Evolutionary conservation across 495 filamentous ascomycete species (phyloP), one percentile per base, ranked within the genome.

Genomic region (Filosporella fistucella): DNA sequence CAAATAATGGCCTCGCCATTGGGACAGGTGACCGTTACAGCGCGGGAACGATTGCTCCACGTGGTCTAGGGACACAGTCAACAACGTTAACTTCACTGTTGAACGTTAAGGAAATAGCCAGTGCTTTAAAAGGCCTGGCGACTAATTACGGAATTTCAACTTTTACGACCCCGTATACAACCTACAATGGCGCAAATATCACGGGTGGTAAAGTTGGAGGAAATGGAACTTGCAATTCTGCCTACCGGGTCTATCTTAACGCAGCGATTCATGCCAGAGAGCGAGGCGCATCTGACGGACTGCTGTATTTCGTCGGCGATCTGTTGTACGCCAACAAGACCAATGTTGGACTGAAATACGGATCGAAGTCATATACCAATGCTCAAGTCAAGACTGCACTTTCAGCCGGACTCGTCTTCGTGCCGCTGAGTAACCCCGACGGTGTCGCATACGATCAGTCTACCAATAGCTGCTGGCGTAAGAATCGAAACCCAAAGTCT

Each of bases 381-480:
- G 53, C 57, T 3, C 55, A 71, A 33, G 68, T 71, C 39, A 58
- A 59, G 47, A 58, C 41, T 8, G 65, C 60, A 3, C 58, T 69
- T 22, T 47, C 51, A 13, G 48, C 60, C 6, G 67, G 67, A 42
- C 56, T 73, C 39, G 68, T 73, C 37, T 59, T 64, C 43, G 47
- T 64, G 23, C 66, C 66, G 1, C 36, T 67, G 28, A 58, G 55
- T 45, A 69, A 69, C 50, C 66, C 66, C n/a, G 66, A 69, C 47
- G 66, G 66, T 35, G 56, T 69, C 20, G 57, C 57, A 9, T 62
- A 61, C 45, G 66, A 69, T 52, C 63, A 66, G 39, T 37, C 51
- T 17, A 56, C 54, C 30, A 53, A 60, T 47, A 51, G 38, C 20
- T 64, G 61, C 55, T 69, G 66, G 66, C 60, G 66, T 37, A 69